Base-by-base conservation (phyloP, 192 early-diverging fungal genomes). In the Phycomyces blakesleeanus region DNA sequence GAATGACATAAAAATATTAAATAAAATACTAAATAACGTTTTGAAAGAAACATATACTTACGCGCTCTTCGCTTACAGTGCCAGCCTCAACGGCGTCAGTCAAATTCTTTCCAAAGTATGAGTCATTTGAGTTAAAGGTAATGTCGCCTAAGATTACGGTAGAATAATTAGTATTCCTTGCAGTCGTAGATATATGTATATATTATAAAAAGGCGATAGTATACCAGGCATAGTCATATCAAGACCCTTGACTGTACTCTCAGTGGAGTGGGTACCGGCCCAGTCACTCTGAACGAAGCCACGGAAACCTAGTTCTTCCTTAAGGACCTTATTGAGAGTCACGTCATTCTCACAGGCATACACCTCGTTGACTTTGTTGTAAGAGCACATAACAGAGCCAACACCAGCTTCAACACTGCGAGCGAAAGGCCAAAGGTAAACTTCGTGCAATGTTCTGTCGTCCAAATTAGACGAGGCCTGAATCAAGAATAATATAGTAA, bases 261-360 rank as follows among this genome's bases (percentile, higher is more conserved):
- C 41, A n/a, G 60, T 66, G 29, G 62, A 73, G 29, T 80, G 68
- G 16, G 74, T 65, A 50, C 82, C 85, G 50, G 67, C 72, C 84
- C 84, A 88, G 54, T 87, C 86, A 37, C 79, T 75, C 34, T 66
- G 63, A 0, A 88, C 81, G 50, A 88, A 89, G 4, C 83, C 85
- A 12, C 59, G 42, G 67, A 89, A 89, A 3, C 69, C 76, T 26
- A 89, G 61, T 57, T 88, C 76, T 4, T 56, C 52, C 34, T 76
- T 89, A 52, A 88, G 56, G 25, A 84, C 27, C 25, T 58, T 41
- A 20, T 81, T 78, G 39, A 87, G 55, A 37, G 72, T 22, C 14
- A 67, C 38, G n/a, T 74, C 51, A 66, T 78, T 79, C 63, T 85
- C 74, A 68, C 87, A 88, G 4, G 85, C 76, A 22, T 82, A 78